Evolutionary conservation across 1,139 yeast species (phyloP).

Genomic region (Saccharomyces hybrid): DNA sequence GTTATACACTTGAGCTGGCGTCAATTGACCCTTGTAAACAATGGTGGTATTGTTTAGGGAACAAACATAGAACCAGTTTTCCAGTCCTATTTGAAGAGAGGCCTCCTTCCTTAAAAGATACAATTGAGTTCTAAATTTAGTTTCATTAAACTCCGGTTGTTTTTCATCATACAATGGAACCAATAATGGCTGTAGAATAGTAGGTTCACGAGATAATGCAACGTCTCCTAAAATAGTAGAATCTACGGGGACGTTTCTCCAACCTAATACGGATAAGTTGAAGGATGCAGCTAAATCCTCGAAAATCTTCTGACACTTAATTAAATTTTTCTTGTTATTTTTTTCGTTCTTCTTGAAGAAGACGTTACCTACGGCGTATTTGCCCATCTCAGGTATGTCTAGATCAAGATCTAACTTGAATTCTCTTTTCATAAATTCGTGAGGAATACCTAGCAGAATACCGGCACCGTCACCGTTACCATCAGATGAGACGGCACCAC

Average conservation of each 20-base stretch:
- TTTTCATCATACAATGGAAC: conserved; percentile 50
- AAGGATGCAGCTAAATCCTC: conserved; percentile 70
- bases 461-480: conserved; percentile 99
- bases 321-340: conserved; percentile 35
- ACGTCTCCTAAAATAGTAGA: conserved; percentile 92
- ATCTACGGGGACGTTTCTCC: conserved; percentile 96
- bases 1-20: conserved; percentile 91
- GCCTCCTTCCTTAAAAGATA: conserved; percentile 84
- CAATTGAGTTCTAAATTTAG: conserved; percentile 72
- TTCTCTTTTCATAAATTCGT: conserved; percentile 76
- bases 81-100: conserved; percentile 83
- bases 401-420: conserved; percentile 46
- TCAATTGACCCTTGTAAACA: conserved; percentile 95
- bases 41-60: conserved; percentile 83
- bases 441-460: conserved; percentile 87
- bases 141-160: conserved; percentile 51
- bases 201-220: conserved; percentile 87
- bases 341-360: conserved; percentile 79
- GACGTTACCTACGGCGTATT: conserved; percentile 90
- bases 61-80: conserved; percentile 96
- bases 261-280: conserved; percentile 79
- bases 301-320: conserved; percentile 65
- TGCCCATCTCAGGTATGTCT: conserved; percentile 66
- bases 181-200: conserved; percentile 80
- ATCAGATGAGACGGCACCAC: conserved; percentile 95